Evolutionary conservation across 139 green algal species (phyloP).

Genomic region (Auxenochlorella pyrenoidosa): DNA sequence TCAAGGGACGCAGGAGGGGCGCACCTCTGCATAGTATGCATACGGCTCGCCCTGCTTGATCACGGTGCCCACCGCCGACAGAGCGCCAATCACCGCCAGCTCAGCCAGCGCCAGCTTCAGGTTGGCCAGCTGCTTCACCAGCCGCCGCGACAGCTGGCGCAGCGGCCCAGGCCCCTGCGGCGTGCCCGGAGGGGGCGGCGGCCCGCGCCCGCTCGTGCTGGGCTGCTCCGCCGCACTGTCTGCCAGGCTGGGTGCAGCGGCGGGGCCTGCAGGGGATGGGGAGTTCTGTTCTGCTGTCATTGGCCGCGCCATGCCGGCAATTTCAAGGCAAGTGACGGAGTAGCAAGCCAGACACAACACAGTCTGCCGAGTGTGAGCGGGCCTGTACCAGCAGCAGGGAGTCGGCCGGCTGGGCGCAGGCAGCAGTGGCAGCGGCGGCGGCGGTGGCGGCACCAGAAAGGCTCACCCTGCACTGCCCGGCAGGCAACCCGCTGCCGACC

Average conservation of each 20-base stretch:
- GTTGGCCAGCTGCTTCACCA: conserved; percentile 77
- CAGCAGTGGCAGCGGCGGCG: conserved; percentile 2
- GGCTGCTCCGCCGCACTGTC: not conserved
- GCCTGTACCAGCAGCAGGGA: not conserved
- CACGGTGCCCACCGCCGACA: conserved; percentile 92
- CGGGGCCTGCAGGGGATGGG: not conserved
- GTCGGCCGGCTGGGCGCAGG: not conserved
- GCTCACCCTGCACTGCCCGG: not conserved
- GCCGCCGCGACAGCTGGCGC: conserved; percentile 42
- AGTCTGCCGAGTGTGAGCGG: not conserved
- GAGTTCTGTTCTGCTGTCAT: not conserved
- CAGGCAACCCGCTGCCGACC: not conserved
- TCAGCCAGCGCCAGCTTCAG: conserved; percentile 90
- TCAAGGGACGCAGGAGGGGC: not conserved
- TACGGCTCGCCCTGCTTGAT: conserved; percentile 91
- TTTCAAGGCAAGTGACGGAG: not conserved
- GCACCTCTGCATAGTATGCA: conserved; percentile 77
- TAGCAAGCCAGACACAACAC: not conserved
- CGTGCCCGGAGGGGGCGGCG: not conserved
- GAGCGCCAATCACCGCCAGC: conserved; percentile 81
- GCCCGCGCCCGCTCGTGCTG: not conserved
- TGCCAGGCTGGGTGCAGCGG: conserved; percentile 13
- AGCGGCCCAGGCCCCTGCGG: conserved; percentile 12
- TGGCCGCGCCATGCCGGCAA: not conserved
- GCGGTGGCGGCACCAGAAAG: not conserved